Base-by-base conservation (phyloP, 208 protist species). In the Herpetomonas muscarum region DNA sequence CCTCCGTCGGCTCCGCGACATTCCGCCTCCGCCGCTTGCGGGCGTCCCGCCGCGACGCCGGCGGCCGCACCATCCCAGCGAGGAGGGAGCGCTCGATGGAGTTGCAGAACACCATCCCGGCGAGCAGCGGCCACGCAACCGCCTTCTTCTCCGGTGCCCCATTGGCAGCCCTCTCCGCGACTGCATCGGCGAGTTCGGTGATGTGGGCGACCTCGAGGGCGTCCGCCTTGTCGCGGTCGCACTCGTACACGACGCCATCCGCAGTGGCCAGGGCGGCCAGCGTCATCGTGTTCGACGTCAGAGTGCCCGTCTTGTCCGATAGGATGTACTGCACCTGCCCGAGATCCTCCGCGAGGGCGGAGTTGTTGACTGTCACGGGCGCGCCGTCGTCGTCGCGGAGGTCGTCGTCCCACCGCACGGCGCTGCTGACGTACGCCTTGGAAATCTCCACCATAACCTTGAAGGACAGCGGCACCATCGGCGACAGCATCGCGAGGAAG, bases 391-490 rank as follows among this genome's bases (percentile, higher is more conserved):
- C 61, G 55, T 85, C 61, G 19, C 85, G 51, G 49, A 98, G 87
- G 5, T 76, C 53, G 13, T 79, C 50, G 62, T 98, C 97, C 83
- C 92, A 94, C 28, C 66, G 71, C 22, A 98, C 97, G 26, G 82
- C 63, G 57, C 61, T 56, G 36, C 90, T 86, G 42, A 97, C 79
- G 54, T 88, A 79, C 15, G 85, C 87, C 72, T 97, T 97, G 9
- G 79, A 91, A 32, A 97, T 70, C 67, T 98, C 93, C 1, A 96
- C 50, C 59, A 90, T 96, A 12, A 98, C 92, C 56, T 98, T 98
- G 66, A 98, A 87, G 31, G 90, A 97, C 29, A 98, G 92, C 10
- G 96, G 96, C 51, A 98, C 96, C 80, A 98, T 98, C 3, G 92
- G 79, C 4, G 91, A 93, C 13, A 90, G 90, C 58, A 98, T 75